Evolutionary conservation across 1,139 yeast species (phyloP), one percentile per base, ranked within the genome.

Genomic region (Groenewaldozyma sp.): DNA sequence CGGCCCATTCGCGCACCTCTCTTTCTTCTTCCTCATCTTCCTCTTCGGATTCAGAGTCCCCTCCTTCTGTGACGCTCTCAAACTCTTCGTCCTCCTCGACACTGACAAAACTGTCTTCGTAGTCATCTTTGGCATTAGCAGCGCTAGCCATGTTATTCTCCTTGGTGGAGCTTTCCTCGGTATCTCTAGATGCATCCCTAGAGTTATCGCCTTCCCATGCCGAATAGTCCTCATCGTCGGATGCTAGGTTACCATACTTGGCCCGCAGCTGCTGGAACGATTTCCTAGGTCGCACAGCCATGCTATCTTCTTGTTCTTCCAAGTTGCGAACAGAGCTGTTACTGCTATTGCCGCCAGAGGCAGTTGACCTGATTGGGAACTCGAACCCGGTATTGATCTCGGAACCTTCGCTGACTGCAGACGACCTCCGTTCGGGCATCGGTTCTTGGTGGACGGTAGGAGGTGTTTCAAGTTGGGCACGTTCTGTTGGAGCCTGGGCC

Each of bases 1-100:
- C 26, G 7, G 26, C 26, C 26, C 63, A 59, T 16, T 50, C 56
- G 24, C 56, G 59, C 7, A 59, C 63, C 26, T 59, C 61, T 3
- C 55, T 49, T 39, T 58, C 61, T 36, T 57, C 31, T 27, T 10
- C 16, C 31, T 27, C 46, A 24, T 43, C 49, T 24, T 46, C 46
- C 19, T 50, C 54, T 10, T 49, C 54, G n/a, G 37, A 24, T 28
- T 49, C 52, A 18, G 28, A 29, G 17, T 37, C 41, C 18, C 24
- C 36, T 13, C 34, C 39, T 35, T 35, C n/a, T 38, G 34, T 4
- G 11, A 22, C 26, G 11, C 26, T 22, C 7, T 7, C 26, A 11
- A 22, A 22, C 5, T 36, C 43, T 22, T 37, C 45, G 17, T 27
- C 43, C 11, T 38, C 39, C 26, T 35, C 36, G 33, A 13, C 21